Conservation (phyloP, 805 yeast genomes). For the Lachancea waltii region DNA sequence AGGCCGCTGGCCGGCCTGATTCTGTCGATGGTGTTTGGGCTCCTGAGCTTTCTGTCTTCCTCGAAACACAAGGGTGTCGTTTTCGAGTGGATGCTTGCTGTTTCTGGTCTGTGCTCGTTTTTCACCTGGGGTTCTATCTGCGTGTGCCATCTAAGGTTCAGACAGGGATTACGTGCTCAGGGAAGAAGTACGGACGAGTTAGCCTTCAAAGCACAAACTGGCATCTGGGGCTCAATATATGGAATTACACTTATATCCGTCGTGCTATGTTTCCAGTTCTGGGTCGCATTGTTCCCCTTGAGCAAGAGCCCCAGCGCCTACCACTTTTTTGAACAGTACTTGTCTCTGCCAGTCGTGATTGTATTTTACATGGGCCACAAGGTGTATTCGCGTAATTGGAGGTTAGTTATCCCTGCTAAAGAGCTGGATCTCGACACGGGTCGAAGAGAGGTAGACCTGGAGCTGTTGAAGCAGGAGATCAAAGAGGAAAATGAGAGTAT, state of each 20-base stretch:
- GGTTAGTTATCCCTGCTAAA: constrained; percentile 36
- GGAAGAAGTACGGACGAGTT: constrained; percentile 66
- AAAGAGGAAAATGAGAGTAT: too few relatives aligned
- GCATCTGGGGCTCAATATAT: constrained; percentile 58
- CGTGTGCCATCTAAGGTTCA: constrained; percentile 52
- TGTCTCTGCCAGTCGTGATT: constrained; percentile 57
- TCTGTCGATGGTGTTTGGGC: constrained; percentile 47
- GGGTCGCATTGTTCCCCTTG: constrained; percentile 72
- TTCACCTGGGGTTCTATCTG: constrained; percentile 61
- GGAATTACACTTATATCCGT: constrained; percentile 53
- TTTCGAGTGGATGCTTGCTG: constrained; percentile 57
- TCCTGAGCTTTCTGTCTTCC: constrained; percentile 51
- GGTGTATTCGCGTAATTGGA: constrained; percentile 40
- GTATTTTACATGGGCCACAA: constrained; percentile 53
- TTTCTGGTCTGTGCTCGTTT: constrained; percentile 55
- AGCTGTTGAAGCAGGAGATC: constrained; percentile 40
- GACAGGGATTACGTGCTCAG: constrained; percentile 56
- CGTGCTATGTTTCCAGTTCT: constrained; percentile 68
- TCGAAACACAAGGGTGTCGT: constrained; percentile 45
- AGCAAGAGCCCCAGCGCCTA: constrained; percentile 46
- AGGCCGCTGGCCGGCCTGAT: constrained; percentile 56
- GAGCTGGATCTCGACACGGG: constrained; percentile 60
- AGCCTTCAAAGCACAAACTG: constrained; percentile 58
- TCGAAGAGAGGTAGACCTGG: constrained; percentile 50
- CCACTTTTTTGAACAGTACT: constrained; percentile 56